phyloP scores from a whole-genome alignment of 345 rosid species.

The Chamaenerion angustifolium region DNA sequence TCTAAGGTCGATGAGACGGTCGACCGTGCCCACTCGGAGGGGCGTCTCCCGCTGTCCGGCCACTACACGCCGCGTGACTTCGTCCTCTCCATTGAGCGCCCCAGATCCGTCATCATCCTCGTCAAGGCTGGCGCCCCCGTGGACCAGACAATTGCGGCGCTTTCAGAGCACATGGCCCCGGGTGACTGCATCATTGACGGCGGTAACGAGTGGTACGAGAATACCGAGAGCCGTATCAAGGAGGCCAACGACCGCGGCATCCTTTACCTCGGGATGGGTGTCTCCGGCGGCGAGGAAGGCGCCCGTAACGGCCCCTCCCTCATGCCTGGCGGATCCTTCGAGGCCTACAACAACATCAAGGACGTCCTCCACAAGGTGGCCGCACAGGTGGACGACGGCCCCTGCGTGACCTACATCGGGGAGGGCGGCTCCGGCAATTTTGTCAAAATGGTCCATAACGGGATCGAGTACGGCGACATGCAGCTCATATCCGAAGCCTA shows the following conservation, averaged over 20 bases:
- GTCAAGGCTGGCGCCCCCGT: slow-evolving; percentile 97
- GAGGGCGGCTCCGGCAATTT: slow-evolving; percentile 95
- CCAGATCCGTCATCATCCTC: slow-evolving; percentile 85
- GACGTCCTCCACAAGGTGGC: slow-evolving; percentile 68
- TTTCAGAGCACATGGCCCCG: slow-evolving; percentile 65
- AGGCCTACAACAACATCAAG: slow-evolving; percentile 61
- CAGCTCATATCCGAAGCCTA: slow-evolving; percentile 89
- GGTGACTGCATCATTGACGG: slow-evolving; percentile 91
- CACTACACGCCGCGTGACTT: slow-evolving; percentile 72
- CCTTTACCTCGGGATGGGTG: slow-evolving; percentile 90
- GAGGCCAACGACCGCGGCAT: slow-evolving; percentile 46
- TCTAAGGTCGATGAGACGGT: slow-evolving; percentile 87
- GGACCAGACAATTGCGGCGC: slow-evolving; percentile 75
- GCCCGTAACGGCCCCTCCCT: slow-evolving; percentile 85
- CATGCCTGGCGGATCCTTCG: slow-evolving; percentile 84
- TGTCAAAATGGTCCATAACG: slow-evolving; percentile 97
- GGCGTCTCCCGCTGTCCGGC: slow-evolving; percentile 64
- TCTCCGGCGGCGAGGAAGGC: slow-evolving; percentile 94
- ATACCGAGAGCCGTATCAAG: slow-evolving; percentile 73
- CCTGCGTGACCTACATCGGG: slow-evolving; percentile 89
- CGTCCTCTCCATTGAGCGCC: slow-evolving; percentile 73
- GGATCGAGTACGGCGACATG: slow-evolving; percentile 98
- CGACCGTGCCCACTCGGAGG: slow-evolving; percentile 54
- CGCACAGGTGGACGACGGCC: slow-evolving; percentile 93
- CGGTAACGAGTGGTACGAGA: slow-evolving; percentile 90